phyloP scores from a whole-genome alignment of 768 basidiomycete genomes.

The Lactifluus subvellereus region DNA sequence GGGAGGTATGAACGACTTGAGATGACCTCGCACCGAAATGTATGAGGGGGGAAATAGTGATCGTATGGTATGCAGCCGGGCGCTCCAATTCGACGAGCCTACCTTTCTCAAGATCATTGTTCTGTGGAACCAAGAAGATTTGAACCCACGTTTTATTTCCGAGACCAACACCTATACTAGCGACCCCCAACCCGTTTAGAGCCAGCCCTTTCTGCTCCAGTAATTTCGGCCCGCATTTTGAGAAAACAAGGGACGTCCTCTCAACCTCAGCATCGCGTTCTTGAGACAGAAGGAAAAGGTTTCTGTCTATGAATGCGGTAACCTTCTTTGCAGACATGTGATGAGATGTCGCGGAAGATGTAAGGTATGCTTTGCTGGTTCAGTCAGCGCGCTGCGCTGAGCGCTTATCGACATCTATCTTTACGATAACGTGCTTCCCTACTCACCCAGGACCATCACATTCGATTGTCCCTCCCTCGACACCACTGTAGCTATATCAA shows the following conservation, averaged over 20 bases:
- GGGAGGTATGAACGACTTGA: neutral
- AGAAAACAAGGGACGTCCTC: conserved; percentile 68
- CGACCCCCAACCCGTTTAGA: conserved; percentile 64
- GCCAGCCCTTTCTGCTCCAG: conserved; percentile 88
- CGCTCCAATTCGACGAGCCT: conserved; percentile 86
- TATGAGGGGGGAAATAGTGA: conserved; percentile 78
- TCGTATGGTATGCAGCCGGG: conserved; percentile 72
- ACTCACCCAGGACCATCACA: neutral
- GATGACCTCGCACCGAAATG: conserved; percentile 51
- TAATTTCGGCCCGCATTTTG: conserved; percentile 75
- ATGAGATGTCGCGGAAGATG: neutral
- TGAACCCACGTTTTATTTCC: conserved; percentile 79
- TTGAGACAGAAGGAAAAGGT: conserved; percentile 54
- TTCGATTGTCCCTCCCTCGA: neutral
- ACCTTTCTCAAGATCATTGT: conserved; percentile 31
- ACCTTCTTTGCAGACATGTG: conserved; percentile 32
- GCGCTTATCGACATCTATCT: neutral
- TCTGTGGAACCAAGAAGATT: neutral
- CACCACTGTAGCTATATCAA: neutral
- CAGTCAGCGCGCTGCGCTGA: no score
- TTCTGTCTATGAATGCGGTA: conserved; percentile 58
- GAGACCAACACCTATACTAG: conserved; percentile 72
- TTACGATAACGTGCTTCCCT: neutral
- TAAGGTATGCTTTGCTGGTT: no score
- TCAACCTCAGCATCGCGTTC: conserved; percentile 87